A percentile compares a stretch with the other conserved stretches of the same genome.
Evolutionary conservation across 139 green algal genomes (phyloP).

Genomic region (Volvox reticuliferus): DNA sequence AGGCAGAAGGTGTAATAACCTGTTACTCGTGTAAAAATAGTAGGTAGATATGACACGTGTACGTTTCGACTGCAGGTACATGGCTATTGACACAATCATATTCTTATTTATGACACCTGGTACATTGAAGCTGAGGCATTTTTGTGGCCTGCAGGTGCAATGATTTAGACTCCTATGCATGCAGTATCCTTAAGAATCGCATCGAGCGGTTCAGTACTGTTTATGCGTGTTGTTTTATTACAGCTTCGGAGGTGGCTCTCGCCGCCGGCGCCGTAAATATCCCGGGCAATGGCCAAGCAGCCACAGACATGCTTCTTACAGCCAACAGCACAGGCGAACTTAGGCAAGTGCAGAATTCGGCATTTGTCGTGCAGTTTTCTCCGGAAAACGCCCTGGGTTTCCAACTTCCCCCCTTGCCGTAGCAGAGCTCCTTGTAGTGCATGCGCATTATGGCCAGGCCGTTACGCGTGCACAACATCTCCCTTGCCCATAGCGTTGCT

Average conservation of each 20-base stretch:
- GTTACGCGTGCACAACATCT: no score
- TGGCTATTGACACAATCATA: background rate
- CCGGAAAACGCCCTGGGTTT: no score
- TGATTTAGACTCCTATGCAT: background rate
- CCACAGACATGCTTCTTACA: slow-evolving; percentile 12
- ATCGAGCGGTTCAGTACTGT: slow-evolving; percentile 30
- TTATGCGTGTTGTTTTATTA: slow-evolving; percentile 26
- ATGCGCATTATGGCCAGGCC: no score
- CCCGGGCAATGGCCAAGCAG: background rate
- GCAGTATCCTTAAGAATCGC: background rate
- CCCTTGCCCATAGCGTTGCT: no score
- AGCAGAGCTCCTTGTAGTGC: no score
- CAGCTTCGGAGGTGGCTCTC: background rate
- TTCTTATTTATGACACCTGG: background rate
- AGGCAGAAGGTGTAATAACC: no score
- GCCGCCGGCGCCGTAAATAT: background rate
- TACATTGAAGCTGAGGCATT: background rate
- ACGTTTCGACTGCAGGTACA: slow-evolving; percentile 13
- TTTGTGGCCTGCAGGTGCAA: background rate
- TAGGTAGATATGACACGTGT: background rate
- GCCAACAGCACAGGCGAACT: slow-evolving; percentile 26
- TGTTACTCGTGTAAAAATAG: background rate
- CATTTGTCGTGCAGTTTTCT: no score
- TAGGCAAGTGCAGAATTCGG: background rate
- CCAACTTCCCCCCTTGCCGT: no score